Evolutionary conservation across 140 eudicot species (phyloP).

Genomic region (Senecio squalidus): DNA sequence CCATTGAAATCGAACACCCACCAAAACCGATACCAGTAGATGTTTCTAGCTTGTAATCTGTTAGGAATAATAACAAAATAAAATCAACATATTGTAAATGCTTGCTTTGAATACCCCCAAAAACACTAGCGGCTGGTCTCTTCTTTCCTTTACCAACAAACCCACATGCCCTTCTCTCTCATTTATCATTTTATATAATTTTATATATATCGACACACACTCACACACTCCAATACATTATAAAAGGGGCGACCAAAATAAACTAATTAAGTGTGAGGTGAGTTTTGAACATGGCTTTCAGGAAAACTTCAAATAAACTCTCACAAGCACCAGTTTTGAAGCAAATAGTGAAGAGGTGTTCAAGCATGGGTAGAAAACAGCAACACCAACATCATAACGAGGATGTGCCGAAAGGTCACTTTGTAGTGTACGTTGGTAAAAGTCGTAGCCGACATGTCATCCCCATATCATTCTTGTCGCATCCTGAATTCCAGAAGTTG

Average conservation of each 20-base stretch:
- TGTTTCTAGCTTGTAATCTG: no score
- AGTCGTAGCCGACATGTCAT: slow-evolving; percentile 46
- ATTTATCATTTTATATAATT: no score
- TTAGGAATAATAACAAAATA: slow-evolving; percentile 27
- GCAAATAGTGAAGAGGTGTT: slow-evolving; percentile 40
- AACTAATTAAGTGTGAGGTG: not conserved
- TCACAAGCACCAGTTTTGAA: slow-evolving; percentile 45
- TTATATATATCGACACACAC: not conserved
- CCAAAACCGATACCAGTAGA: no score
- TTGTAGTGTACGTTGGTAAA: slow-evolving; percentile 56
- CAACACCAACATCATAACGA: slow-evolving; percentile 26
- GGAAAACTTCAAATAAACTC: slow-evolving; percentile 31
- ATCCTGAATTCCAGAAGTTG: slow-evolving; percentile 43
- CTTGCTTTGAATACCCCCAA: slow-evolving; percentile 20
- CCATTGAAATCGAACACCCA: no score
- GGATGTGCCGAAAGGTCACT: slow-evolving; percentile 65
- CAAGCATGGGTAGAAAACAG: slow-evolving; percentile 43
- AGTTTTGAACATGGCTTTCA: slow-evolving; percentile 27
- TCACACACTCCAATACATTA: not conserved
- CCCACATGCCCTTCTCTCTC: slow-evolving; percentile 31
- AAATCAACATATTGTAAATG: slow-evolving; percentile 34
- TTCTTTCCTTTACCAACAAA: slow-evolving; percentile 37
- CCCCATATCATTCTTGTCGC: slow-evolving; percentile 41
- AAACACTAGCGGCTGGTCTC: slow-evolving; percentile 32
- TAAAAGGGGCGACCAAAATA: no score